A percentile compares a stretch with the other conserved stretches of the same genome.
Evolutionary conservation across 805 yeast species (phyloP).

Genomic region (Clavispora asparagi): DNA sequence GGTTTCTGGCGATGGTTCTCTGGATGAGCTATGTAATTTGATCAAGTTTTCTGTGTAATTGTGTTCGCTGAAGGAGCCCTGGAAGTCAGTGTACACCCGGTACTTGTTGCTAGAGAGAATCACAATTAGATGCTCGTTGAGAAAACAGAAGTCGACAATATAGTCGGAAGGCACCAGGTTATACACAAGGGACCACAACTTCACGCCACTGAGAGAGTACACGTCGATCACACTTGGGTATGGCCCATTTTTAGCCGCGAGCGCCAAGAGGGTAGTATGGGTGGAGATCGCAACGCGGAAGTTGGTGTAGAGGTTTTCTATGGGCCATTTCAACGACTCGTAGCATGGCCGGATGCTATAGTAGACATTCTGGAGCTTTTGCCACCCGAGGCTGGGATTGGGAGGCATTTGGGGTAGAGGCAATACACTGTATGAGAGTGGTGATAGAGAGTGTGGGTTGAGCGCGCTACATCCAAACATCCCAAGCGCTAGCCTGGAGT

Average conservation of each 20-base stretch:
- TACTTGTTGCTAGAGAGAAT: conserved; percentile 48
- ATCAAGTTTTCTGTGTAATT: conserved; percentile 16
- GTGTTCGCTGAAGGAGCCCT: conserved; percentile 60
- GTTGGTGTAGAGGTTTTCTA: conserved; percentile 31
- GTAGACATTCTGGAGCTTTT: conserved; percentile 63
- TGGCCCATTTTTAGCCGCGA: conserved; percentile 33
- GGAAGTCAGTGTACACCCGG: conserved; percentile 59
- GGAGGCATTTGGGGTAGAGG: conserved; percentile 11
- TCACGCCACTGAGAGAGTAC: conserved; percentile 31
- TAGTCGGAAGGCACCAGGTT: conserved; percentile 45
- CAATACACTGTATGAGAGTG: no score
- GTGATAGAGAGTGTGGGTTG: not conserved
- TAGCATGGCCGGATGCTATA: conserved; percentile 60
- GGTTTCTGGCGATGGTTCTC: not conserved
- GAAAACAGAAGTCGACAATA: conserved; percentile 49
- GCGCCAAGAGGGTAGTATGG: conserved; percentile 51
- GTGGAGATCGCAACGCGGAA: conserved; percentile 47
- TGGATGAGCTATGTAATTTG: not conserved
- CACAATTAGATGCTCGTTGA: conserved; percentile 50
- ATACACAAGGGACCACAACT: conserved; percentile 30
- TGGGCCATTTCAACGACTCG: conserved; percentile 45
- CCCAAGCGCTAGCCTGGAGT: not conserved
- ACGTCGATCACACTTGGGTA: conserved; percentile 35
- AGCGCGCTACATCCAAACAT: not conserved
- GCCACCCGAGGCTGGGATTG: conserved; percentile 63